Percentiles rank a stretch among this genome's conserved stretches.
phyloP scores from a whole-genome alignment of 2,329 filamentous ascomycete species.

The Epichloe coenophiala region DNA sequence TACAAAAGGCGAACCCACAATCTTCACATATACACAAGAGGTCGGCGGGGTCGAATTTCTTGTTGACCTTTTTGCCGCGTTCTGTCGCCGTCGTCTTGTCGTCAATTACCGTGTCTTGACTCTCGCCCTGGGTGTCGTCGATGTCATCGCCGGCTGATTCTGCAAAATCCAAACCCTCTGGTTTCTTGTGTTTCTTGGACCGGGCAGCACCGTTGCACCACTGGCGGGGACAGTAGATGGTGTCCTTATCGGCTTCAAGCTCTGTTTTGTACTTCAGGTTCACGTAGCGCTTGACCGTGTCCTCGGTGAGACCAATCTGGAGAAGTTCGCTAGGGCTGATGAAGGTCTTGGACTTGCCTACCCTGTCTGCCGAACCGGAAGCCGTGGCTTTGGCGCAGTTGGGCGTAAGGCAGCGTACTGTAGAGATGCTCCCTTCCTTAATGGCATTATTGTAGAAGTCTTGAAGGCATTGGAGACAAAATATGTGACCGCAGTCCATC shows the following conservation, averaged over 20 bases:
- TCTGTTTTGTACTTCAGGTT: constrained; percentile 84
- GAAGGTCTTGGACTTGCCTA: constrained; percentile 50
- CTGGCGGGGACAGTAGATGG: constrained; percentile 78
- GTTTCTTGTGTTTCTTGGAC: constrained; percentile 60
- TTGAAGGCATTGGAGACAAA: constrained; percentile 75
- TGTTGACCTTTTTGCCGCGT: not conserved
- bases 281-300: constrained; percentile 73
- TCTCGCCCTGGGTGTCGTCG: constrained; percentile 13
- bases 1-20: constrained; percentile 81
- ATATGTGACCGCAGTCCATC: constrained; percentile 77
- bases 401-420: constrained; percentile 68
- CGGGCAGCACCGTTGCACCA: constrained; percentile 88
- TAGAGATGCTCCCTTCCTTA: constrained; percentile 64
- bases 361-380: constrained; percentile 7
- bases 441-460: constrained; percentile 88
- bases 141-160: constrained; percentile 29
- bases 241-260: constrained; percentile 81
- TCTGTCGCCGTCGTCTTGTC: not conserved
- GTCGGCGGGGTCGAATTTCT: constrained; percentile 37
- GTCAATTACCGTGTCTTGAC: constrained; percentile 5
- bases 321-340: constrained; percentile 75
- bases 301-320: constrained; percentile 57
- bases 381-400: constrained; percentile 57
- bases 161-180: constrained; percentile 47
- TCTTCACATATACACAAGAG: constrained; percentile 77